phyloP scores from a whole-genome alignment of 768 basidiomycete genomes.

The Mycena latifolia region DNA sequence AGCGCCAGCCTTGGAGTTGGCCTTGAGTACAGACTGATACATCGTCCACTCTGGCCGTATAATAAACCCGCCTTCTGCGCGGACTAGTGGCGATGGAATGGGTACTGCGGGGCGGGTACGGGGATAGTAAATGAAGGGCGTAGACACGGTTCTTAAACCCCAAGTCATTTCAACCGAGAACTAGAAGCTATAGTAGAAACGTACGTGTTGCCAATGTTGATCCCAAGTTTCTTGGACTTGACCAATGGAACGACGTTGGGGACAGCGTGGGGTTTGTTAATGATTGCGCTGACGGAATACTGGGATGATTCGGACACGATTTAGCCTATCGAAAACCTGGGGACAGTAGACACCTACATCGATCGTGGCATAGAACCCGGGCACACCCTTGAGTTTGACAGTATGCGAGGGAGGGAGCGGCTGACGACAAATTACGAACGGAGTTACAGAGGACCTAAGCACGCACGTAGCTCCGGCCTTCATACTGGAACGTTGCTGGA shows the following conservation, averaged over 20 bases:
- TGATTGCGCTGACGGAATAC: slow-evolving; percentile 70
- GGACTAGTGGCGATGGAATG: slow-evolving; percentile 60
- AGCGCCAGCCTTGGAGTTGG: slow-evolving; percentile 48
- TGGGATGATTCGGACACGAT: slow-evolving; percentile 32
- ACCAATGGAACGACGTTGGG: slow-evolving; percentile 54
- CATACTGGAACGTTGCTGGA: slow-evolving; percentile 69
- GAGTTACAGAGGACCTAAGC: slow-evolving; percentile 5
- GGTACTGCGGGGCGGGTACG: slow-evolving; percentile 70
- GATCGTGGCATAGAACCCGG: slow-evolving; percentile 77
- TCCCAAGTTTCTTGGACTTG: slow-evolving; percentile 66
- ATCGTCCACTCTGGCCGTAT: slow-evolving; percentile 64
- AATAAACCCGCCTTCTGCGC: slow-evolving; percentile 53
- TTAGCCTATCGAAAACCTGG: background rate
- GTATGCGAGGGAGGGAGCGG: slow-evolving; percentile 78
- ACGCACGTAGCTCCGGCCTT: slow-evolving; percentile 71
- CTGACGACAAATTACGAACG: slow-evolving; percentile 49
- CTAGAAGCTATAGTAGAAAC: slow-evolving; percentile 37
- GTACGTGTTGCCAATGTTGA: slow-evolving; percentile 66
- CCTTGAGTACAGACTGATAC: slow-evolving; percentile 54
- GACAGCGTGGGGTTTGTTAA: slow-evolving; percentile 60
- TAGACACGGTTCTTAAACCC: slow-evolving; percentile 61
- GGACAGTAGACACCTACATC: slow-evolving; percentile 48
- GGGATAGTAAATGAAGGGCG: slow-evolving; percentile 74
- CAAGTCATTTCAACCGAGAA: slow-evolving; percentile 14
- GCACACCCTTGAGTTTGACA: slow-evolving; percentile 76